Evolutionary conservation across 352 stramenopile genomes (phyloP).

Genomic region (Phytophthora pinifolia): DNA sequence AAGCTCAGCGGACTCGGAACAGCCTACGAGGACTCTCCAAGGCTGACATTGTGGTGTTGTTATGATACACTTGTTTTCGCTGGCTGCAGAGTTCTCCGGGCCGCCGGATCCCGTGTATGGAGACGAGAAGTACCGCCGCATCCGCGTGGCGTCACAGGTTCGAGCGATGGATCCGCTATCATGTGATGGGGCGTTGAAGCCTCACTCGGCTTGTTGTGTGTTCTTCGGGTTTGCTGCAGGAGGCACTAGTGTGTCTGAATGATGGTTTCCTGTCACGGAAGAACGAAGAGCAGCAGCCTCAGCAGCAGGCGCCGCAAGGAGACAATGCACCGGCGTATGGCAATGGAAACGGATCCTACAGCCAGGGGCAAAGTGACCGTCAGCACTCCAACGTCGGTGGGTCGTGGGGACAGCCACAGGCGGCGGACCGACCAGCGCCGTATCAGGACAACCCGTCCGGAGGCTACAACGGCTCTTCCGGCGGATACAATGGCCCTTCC

Average conservation of each 20-base stretch:
- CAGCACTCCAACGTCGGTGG: slow-evolving; percentile 35
- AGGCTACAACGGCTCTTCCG: slow-evolving; percentile 21
- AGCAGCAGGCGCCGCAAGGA: slow-evolving; percentile 25
- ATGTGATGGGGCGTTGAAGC: slow-evolving; percentile 2
- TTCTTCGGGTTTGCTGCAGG: slow-evolving; percentile 28
- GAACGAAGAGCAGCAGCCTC: slow-evolving; percentile 33
- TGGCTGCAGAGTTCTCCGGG: slow-evolving; percentile 70
- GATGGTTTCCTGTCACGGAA: slow-evolving; percentile 60
- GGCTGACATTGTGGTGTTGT: slow-evolving; percentile 7
- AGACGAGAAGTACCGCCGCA: slow-evolving; percentile 84
- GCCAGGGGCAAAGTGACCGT: slow-evolving; percentile 25
- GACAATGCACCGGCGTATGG: slow-evolving; percentile 21
- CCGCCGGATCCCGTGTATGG: slow-evolving; percentile 74
- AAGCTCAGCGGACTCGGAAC: slow-evolving; percentile 19
- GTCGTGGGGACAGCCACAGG: slow-evolving; percentile 48
- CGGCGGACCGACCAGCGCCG: slow-evolving; percentile 40
- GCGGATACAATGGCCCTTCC: slow-evolving; percentile 14
- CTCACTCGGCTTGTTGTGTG: slow-evolving; percentile 21
- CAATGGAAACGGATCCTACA: slow-evolving; percentile 22
- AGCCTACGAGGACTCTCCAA: neutral
- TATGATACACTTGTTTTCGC: slow-evolving; percentile 6
- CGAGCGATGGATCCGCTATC: neutral
- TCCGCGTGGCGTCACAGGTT: slow-evolving; percentile 76
- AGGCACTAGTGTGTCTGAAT: slow-evolving; percentile 80
- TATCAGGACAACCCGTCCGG: slow-evolving; percentile 58